Percentiles rank a stretch among this genome's conserved stretches.
These are phyloP conservation scores for Dothideomycetes sp. DNA, from an alignment of 2,329 filamentous ascomycete genomes.

Conservation along the genomic window DNA sequence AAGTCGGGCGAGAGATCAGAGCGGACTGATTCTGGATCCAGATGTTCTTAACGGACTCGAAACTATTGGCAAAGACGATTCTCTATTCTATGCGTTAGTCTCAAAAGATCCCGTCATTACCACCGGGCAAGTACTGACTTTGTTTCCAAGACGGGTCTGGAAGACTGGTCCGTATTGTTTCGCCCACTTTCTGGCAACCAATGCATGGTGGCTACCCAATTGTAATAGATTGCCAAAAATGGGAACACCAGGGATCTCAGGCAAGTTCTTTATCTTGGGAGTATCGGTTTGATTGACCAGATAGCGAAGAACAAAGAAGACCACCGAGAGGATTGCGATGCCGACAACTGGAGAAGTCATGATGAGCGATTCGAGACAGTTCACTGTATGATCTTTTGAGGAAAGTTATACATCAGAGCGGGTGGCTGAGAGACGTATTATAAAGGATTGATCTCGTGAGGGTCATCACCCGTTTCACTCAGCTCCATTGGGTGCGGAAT, in stretches of 20 bases:
- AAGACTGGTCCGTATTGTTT: slow-evolving; percentile 40
- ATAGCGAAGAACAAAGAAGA: slow-evolving; percentile 28
- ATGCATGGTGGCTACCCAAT: slow-evolving; percentile 35
- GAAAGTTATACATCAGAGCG: no score
- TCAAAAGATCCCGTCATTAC: background rate
- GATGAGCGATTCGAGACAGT: background rate
- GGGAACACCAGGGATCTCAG: slow-evolving; percentile 36
- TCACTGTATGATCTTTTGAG: background rate
- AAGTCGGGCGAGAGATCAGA: slow-evolving; percentile 63
- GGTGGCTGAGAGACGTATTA: no score
- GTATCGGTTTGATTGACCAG: slow-evolving; percentile 33
- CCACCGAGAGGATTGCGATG: slow-evolving; percentile 28
- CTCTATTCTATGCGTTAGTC: slow-evolving; percentile 30
- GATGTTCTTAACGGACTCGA: slow-evolving; percentile 60
- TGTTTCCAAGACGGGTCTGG: slow-evolving; percentile 52
- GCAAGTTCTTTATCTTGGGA: slow-evolving; percentile 37
- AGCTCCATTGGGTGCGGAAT: background rate
- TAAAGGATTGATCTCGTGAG: no score
- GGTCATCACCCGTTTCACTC: no score
- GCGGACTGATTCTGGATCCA: slow-evolving; percentile 73
- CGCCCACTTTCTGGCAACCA: slow-evolving; percentile 33
- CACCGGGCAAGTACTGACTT: slow-evolving; percentile 28
- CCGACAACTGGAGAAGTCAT: slow-evolving; percentile 28
- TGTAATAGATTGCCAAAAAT: slow-evolving; percentile 36
- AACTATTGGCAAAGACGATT: slow-evolving; percentile 69